Conservation (phyloP, 2,329 filamentous ascomycete genomes). For the Cladosporium phlei region DNA sequence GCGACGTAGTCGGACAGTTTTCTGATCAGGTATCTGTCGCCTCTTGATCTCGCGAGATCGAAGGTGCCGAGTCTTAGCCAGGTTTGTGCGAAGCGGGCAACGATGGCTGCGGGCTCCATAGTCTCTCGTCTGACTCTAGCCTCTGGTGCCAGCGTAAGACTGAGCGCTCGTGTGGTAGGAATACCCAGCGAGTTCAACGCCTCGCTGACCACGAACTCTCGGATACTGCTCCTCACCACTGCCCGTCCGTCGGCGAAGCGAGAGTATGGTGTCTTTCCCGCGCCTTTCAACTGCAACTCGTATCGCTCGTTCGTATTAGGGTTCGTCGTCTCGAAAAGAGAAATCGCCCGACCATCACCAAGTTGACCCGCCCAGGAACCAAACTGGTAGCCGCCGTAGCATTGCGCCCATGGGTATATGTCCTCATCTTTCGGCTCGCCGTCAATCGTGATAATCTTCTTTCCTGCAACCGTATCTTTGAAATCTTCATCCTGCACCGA, state of each 20-base stretch:
- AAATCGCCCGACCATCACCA: slow-evolving; percentile 90
- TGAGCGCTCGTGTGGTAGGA: slow-evolving; percentile 79
- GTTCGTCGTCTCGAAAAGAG: slow-evolving; percentile 84
- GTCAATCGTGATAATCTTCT: slow-evolving; percentile 75
- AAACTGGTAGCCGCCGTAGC: slow-evolving; percentile 71
- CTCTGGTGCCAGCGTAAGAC: slow-evolving; percentile 71
- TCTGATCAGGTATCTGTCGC: slow-evolving; percentile 69
- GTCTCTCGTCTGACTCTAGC: slow-evolving; percentile 71
- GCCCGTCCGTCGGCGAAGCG: slow-evolving; percentile 95
- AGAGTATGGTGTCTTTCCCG: slow-evolving; percentile 88
- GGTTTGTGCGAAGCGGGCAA: slow-evolving; percentile 81
- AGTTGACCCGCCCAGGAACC: slow-evolving; percentile 95
- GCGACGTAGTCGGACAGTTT: slow-evolving; percentile 76
- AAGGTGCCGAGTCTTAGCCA: slow-evolving; percentile 96
- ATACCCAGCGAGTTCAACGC: slow-evolving; percentile 79
- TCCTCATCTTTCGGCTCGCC: slow-evolving; percentile 55
- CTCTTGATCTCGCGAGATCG: slow-evolving; percentile 78
- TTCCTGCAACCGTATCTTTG: slow-evolving; percentile 71
- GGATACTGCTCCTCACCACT: slow-evolving; percentile 84
- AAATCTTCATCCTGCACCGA: slow-evolving; percentile 72
- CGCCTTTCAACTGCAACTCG: slow-evolving; percentile 91
- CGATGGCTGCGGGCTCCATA: slow-evolving; percentile 85
- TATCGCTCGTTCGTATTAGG: slow-evolving; percentile 66
- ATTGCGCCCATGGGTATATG: slow-evolving; percentile 96
- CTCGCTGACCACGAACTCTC: slow-evolving; percentile 91